Evolutionary conservation across 2,329 filamentous ascomycete genomes (phyloP).

Genomic region (Lachnellula hyalina): DNA sequence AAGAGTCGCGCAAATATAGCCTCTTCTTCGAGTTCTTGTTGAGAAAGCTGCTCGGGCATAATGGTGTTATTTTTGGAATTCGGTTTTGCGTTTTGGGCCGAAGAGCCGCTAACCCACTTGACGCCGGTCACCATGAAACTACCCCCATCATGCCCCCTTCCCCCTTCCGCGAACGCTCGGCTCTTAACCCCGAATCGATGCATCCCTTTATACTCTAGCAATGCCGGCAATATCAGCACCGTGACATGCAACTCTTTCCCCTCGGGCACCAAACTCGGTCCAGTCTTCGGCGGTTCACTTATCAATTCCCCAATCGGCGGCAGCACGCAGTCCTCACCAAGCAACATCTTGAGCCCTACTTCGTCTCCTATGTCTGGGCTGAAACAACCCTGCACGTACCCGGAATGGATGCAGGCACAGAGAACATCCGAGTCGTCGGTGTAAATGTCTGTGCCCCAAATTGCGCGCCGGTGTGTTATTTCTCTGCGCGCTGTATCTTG

Average conservation of each 20-base stretch:
- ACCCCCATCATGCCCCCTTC: constrained; percentile 46
- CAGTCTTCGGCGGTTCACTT: constrained; percentile 49
- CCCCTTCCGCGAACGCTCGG: constrained; percentile 64
- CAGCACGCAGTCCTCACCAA: constrained; percentile 26
- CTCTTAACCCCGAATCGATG: constrained; percentile 78
- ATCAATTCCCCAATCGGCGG: constrained; percentile 38
- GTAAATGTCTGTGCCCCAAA: constrained; percentile 94
- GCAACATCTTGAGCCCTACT: constrained; percentile 68
- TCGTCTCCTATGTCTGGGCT: not conserved
- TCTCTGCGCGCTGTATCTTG: constrained; percentile 67
- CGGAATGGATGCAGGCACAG: constrained; percentile 86
- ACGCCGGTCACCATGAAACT: constrained; percentile 81
- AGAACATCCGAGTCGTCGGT: constrained; percentile 94
- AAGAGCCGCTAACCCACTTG: constrained; percentile 72
- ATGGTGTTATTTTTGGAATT: constrained; percentile 31
- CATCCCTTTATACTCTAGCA: constrained; percentile 70
- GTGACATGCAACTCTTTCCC: constrained; percentile 84
- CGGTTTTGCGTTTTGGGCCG: constrained; percentile 42
- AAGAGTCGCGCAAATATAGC: constrained; percentile 9
- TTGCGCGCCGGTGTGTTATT: constrained; percentile 70
- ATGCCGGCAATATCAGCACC: constrained; percentile 71
- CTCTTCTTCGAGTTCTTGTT: constrained; percentile 19
- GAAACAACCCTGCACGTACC: constrained; percentile 83
- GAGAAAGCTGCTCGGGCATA: constrained; percentile 13
- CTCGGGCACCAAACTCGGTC: constrained; percentile 57